Percentiles rank a stretch among this genome's conserved stretches.
Evolutionary conservation across 2,329 filamentous ascomycete genomes (phyloP).

Genomic region (Colletotrichum neosansevieriae): DNA sequence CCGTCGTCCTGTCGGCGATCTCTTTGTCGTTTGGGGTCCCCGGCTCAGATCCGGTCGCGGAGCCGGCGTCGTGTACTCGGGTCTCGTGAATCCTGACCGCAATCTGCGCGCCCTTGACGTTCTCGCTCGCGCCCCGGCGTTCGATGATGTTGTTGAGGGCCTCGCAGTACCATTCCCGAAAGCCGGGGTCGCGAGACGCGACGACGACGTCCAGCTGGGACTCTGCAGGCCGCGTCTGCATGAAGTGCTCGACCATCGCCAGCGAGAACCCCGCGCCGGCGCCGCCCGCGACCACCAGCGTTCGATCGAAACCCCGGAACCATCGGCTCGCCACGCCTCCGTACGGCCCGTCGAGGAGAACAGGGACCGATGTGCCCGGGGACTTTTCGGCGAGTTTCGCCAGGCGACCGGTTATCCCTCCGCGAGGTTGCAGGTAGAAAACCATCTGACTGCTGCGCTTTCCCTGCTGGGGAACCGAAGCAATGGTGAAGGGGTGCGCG

Average conservation of each 20-base stretch:
- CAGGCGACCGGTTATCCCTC: slow-evolving; percentile 63
- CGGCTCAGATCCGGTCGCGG: neutral
- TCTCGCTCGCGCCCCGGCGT: neutral
- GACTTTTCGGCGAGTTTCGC: slow-evolving; percentile 52
- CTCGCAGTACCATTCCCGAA: slow-evolving; percentile 33
- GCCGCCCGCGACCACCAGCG: slow-evolving; percentile 65
- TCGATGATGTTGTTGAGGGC: slow-evolving; percentile 7
- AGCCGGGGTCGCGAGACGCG: slow-evolving; percentile 18
- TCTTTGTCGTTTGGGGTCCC: slow-evolving; percentile 4
- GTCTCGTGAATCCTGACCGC: slow-evolving; percentile 15
- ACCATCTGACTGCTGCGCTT: slow-evolving; percentile 54
- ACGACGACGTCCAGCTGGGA: slow-evolving; percentile 31
- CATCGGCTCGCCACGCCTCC: slow-evolving; percentile 60
- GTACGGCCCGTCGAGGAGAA: slow-evolving; percentile 70
- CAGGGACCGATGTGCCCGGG: slow-evolving; percentile 53
- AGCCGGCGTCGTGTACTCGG: neutral
- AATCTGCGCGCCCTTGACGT: neutral
- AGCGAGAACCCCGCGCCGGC: slow-evolving; percentile 67
- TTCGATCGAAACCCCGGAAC: slow-evolving; percentile 54
- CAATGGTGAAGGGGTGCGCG: slow-evolving; percentile 67
- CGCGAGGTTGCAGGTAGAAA: slow-evolving; percentile 64
- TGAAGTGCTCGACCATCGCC: slow-evolving; percentile 58
- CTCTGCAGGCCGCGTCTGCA: slow-evolving; percentile 30
- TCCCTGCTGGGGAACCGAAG: slow-evolving; percentile 56
- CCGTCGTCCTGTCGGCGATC: neutral